These are phyloP conservation scores for Phytopythium ostracodes DNA, from an alignment of 352 stramenopile species.

Conservation along the genomic window DNA sequence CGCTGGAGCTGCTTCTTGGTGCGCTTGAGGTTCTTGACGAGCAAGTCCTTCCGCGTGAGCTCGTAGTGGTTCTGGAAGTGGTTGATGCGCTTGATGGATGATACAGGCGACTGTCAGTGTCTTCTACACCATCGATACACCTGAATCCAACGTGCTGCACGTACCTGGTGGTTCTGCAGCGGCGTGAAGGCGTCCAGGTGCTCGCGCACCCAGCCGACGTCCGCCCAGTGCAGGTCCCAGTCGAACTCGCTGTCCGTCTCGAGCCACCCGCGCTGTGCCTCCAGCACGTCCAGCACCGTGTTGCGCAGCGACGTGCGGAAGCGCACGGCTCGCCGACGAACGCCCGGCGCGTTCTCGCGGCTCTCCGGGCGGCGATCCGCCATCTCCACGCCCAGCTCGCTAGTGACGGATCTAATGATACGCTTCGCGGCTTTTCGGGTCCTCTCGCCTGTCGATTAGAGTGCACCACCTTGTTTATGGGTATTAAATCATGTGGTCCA, in stretches of 20 bases:
- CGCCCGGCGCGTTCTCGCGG: background rate
- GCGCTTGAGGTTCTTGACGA: slow-evolving; percentile 96
- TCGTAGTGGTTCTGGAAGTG: slow-evolving; percentile 80
- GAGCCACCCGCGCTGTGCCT: slow-evolving; percentile 77
- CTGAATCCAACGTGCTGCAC: too few relatives aligned
- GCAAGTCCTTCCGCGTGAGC: slow-evolving; percentile 91
- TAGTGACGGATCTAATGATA: background rate
- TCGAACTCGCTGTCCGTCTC: slow-evolving; percentile 84
- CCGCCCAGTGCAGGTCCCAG: slow-evolving; percentile 89
- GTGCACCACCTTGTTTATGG: background rate
- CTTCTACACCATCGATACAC: slow-evolving; percentile 64
- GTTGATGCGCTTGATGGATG: slow-evolving; percentile 75
- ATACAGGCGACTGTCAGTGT: slow-evolving; percentile 43
- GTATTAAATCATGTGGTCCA: background rate
- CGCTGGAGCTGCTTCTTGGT: slow-evolving; percentile 67
- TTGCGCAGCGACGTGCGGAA: slow-evolving; percentile 93
- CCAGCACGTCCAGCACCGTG: slow-evolving; percentile 82
- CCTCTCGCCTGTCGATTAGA: background rate
- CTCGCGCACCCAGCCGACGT: slow-evolving; percentile 90
- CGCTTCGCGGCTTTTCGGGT: background rate
- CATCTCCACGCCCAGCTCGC: background rate
- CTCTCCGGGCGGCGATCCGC: slow-evolving; percentile 1
- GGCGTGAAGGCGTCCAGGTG: slow-evolving; percentile 68
- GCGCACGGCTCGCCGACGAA: background rate
- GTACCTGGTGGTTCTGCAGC: slow-evolving; percentile 55